Conservation (phyloP, 805 yeast species). For the Wickerhamomyces hampshirensis region DNA sequence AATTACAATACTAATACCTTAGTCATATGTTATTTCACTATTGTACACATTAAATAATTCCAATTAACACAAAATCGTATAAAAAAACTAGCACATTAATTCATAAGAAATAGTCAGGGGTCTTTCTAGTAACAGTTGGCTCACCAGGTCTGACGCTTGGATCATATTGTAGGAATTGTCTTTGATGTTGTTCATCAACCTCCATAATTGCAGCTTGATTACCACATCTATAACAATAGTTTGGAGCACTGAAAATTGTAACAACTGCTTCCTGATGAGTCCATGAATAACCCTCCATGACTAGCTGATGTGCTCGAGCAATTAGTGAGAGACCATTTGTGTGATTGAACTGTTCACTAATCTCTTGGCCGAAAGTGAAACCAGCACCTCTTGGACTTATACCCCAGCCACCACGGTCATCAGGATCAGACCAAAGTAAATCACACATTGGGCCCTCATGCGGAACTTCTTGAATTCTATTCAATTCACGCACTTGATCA, state of each 20-base stretch:
- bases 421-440: slow-evolving; percentile 94
- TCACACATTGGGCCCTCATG: slow-evolving; percentile 99
- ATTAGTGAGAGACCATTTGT: slow-evolving; percentile 78
- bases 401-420: slow-evolving; percentile 98
- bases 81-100: not conserved
- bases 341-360: slow-evolving; percentile 89
- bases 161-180: slow-evolving; percentile 91
- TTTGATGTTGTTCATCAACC: slow-evolving; percentile 88
- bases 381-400: slow-evolving; percentile 98
- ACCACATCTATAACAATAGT: slow-evolving; percentile 96
- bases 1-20: too few relatives aligned
- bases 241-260: slow-evolving; percentile 92
- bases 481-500: slow-evolving; percentile 86
- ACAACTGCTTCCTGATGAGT: slow-evolving; percentile 92
- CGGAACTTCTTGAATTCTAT: slow-evolving; percentile 93
- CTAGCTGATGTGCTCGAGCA: slow-evolving; percentile 94
- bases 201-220: slow-evolving; percentile 98
- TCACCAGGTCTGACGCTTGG: slow-evolving; percentile 97
- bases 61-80: too few relatives aligned
- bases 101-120: slow-evolving; percentile 93
- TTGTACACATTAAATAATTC: too few relatives aligned
- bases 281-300: slow-evolving; percentile 98
- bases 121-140: slow-evolving; percentile 94
- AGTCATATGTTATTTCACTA: too few relatives aligned
- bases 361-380: slow-evolving; percentile 95